Percentiles rank a stretch among this genome's conserved stretches.
phyloP scores from a whole-genome alignment of 768 basidiomycete species.

The Tricholoma bakamatsutake region DNA sequence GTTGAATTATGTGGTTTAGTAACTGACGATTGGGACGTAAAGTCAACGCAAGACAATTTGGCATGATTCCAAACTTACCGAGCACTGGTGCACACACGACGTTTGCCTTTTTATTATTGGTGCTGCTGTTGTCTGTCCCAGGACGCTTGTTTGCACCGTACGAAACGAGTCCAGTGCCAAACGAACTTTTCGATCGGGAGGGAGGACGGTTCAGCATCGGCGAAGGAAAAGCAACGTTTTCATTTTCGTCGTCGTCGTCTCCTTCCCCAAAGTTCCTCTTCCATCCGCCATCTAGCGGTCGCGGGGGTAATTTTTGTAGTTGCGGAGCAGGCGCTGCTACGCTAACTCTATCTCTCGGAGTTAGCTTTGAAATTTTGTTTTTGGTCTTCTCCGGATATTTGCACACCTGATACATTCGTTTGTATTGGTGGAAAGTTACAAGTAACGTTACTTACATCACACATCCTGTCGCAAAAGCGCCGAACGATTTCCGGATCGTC shows the following conservation, averaged over 20 bases:
- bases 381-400: constrained; percentile 68
- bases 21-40: constrained; percentile 21
- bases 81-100: constrained; percentile 24
- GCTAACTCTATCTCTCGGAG: constrained; percentile 22
- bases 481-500: constrained; percentile 37
- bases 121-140: constrained; percentile 2
- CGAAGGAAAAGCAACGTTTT: background rate
- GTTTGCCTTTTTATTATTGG: constrained; percentile 28
- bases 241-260: background rate
- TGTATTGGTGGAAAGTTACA: background rate
- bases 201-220: background rate
- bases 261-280: constrained; percentile 3
- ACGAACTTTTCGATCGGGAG: background rate
- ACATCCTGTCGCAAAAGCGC: constrained; percentile 68
- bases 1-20: constrained; percentile 43
- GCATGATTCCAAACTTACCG: constrained; percentile 17
- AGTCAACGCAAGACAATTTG: background rate
- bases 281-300: constrained; percentile 1
- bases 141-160: constrained; percentile 10
- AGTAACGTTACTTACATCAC: constrained; percentile 52
- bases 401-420: constrained; percentile 48
- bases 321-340: background rate
- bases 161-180: background rate
- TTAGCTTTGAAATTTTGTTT: constrained; percentile 43
- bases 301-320: background rate